Evolutionary conservation across 177 flowering plant species (phyloP), one percentile per base, ranked within the genome.

Genomic region (Vitis hybrid): DNA sequence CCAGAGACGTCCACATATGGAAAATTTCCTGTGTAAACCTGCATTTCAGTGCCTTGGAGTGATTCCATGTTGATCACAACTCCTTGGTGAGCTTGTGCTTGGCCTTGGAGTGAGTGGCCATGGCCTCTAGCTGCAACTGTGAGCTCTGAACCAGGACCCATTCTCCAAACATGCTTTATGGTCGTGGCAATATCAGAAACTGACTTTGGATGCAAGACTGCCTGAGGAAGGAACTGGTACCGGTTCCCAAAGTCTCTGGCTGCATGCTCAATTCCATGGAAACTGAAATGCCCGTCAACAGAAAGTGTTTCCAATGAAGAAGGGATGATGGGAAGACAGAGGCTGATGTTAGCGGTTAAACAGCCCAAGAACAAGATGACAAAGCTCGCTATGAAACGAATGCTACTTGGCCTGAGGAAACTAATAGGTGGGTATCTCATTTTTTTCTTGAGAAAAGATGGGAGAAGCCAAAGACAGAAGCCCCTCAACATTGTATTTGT

Each of bases 261-360:
- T 69, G 81, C 87, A 78, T 77, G 74, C 30, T 81, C 65, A 61
- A 79, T 70, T 8, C 79, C 68, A n/a, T 85, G 75, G 62, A 87
- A 92, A 65, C 72, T 75, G 61, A 94, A 81, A 66, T 87, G 73
- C 60, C 98, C 98, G 0, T 86, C 82, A 2, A 90, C 69, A 19
- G 55, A 32, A 46, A 91, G 78, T 12, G 75, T 60, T 55, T 63
- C 71, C 9, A 91, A 67, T 24, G 85, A 80, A 58, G 82, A 66
- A 64, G 56, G 77, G 65, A 72, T 64, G 52, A 75, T 61, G 16
- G 79, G 55, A 27, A 84, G 77, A 49, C 85, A 82, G 8, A 80
- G 80, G 76, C 82, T 84, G 69, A 73, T 69, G 69, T 69, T 83
- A 18, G 83, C 57, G 2, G 79, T 70, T 11, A 81, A 66, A 68